Evolutionary conservation across 129 eudicot species (phyloP).

Genomic region (Tanacetum coccineum): DNA sequence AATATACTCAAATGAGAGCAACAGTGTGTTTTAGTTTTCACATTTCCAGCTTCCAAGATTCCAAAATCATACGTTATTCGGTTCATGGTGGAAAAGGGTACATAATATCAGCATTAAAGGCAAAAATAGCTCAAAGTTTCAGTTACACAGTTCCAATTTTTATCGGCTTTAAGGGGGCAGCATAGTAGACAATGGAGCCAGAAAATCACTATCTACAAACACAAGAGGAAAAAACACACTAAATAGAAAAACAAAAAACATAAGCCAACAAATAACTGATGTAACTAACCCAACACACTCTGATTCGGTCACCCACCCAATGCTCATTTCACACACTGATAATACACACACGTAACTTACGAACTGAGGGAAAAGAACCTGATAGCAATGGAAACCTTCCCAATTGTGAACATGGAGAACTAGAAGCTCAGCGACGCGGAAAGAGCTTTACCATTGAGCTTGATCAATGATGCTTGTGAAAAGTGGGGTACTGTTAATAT

Average conservation of each 20-base stretch:
- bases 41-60: slow-evolving; percentile 60
- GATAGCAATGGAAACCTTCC: too few species aligned
- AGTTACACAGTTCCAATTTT: slow-evolving; percentile 33
- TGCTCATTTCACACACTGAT: too few species aligned
- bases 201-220: slow-evolving; percentile 40
- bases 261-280: slow-evolving; percentile 38
- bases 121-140: slow-evolving; percentile 24
- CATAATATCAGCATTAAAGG: slow-evolving; percentile 27
- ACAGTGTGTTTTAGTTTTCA: slow-evolving; percentile 58
- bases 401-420: too few species aligned
- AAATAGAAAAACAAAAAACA: slow-evolving; percentile 34
- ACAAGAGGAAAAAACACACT: slow-evolving; percentile 38
- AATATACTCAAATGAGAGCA: slow-evolving; percentile 48
- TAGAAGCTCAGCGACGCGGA: too few species aligned
- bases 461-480: too few species aligned
- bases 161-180: slow-evolving; percentile 38
- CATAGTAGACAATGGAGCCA: slow-evolving; percentile 46
- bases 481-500: too few species aligned
- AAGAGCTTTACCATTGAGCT: too few species aligned
- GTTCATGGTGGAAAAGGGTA: slow-evolving; percentile 56
- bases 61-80: slow-evolving; percentile 43
- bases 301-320: too few species aligned
- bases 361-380: too few species aligned
- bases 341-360: too few species aligned
- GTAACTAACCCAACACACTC: slow-evolving; percentile 30